Evolutionary conservation across 768 basidiomycete species (phyloP), one percentile per base, ranked within the genome.

Genomic region (Cystoderma amianthinum): DNA sequence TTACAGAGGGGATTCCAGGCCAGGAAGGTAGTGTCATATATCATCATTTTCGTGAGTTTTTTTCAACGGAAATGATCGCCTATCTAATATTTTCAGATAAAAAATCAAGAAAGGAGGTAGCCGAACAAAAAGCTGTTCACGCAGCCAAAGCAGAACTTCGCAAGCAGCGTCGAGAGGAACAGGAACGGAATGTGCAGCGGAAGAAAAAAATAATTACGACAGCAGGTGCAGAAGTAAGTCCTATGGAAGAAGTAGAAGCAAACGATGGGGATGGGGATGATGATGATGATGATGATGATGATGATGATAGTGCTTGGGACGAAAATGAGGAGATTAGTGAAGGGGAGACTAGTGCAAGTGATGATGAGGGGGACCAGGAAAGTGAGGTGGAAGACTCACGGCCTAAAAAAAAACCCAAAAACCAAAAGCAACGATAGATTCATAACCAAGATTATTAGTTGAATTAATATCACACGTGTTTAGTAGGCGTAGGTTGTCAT

Each of bases 1-100:
- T 99, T 44, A 78, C 82, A 13, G 95, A 97, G 59, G 95, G 96
- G 17, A 68, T 88, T 13, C 93, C 94, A 3, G 96, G 94, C 11
- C 94, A 83, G 52, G 91, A 95, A 60, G 91, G 96, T 4, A 79
- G 76, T 48, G 90, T 97, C 1, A 83, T 99, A 30, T 96, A 86
- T 67, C 96, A 99, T 58, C 83, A 89, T 63, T 87, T 96, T 53
- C 85, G 95, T 92, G 52, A 51, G 87, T 70, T 22, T 18, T 39
- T 18, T 25, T 15, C 11, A 22, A 17, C 37, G 24, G 20, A n/a
- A 30, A 13, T 20, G 3, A 35, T 28, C 38, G 46, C 45, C 19
- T 43, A 30, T 41, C 18, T 41, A 23, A 6, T 37, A 23, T 46
- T 17, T 35, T n/a, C 57, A 96, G 95, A 97, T 38, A 88, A 90